Evolutionary conservation across 2,329 filamentous ascomycete species (phyloP), one percentile per base, ranked within the genome.

Genomic region (Metarhizium rileyi): DNA sequence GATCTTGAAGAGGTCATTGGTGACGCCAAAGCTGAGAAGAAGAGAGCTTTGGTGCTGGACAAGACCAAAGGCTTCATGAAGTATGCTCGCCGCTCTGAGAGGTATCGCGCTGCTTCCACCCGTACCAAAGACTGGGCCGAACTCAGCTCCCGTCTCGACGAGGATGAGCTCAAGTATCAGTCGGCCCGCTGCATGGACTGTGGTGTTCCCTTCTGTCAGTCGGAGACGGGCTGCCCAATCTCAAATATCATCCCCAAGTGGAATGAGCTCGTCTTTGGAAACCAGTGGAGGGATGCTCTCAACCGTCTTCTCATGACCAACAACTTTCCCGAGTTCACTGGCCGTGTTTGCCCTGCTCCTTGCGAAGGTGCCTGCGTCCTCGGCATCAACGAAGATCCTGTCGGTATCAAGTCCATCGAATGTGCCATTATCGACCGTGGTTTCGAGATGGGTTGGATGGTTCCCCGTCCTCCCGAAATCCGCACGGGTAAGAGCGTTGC

Each of bases 51-150:
- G 20, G 88, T 96, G 6, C 80, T 97, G n/a, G 90, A 97, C 74
- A 97, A 97, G 80, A 97, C 91, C 1, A 84, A 83, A 59, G 91
- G 91, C 27, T 97, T 97, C 76, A 96, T 95, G 89, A 93, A 95
- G 70, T 97, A 96, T 72, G 81, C 87, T 66, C 87, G 91, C 49
- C 87, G 90, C 51, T 82, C 86, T 20, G 91, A 97, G 76, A 96
- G 95, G 73, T 96, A 96, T 68, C 86, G 91, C 57, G 83, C 81
- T 62, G 80, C 86, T 5, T 86, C 87, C 67, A 90, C 87, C 40
- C 80, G 91, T 59, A 90, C 83, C 54, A 89, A 90, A 65, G 91
- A 97, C 64, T 97, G 90, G 90, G 86, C 86, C 38, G 91, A 97
- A 71, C 78, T 97, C 44, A 93, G 85, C 52, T 81, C 81, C 61